Evolutionary conservation across 108 stramenopile genomes (phyloP).

Genomic region (Parietichytrium sp.): DNA sequence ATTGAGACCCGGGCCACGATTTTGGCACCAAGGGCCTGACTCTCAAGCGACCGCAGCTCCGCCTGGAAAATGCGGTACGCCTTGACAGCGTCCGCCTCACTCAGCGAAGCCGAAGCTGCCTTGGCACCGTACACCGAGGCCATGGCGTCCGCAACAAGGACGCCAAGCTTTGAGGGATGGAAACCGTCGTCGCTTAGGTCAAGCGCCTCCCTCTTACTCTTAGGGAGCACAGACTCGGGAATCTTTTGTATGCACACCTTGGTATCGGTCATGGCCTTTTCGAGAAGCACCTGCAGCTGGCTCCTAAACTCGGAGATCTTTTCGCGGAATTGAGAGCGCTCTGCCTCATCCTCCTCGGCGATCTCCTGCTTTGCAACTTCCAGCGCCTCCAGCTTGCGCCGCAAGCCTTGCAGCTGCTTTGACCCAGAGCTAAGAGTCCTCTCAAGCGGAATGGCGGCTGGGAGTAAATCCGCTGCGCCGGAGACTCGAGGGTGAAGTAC

Average conservation of each 20-base stretch:
- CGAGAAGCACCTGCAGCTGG: background rate
- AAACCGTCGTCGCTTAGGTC: background rate
- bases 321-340: background rate
- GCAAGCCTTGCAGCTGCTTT: slow-evolving; percentile 12
- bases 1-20: slow-evolving; percentile 3
- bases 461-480: background rate
- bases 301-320: background rate
- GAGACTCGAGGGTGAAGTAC: no score
- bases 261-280: background rate
- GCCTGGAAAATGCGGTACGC: background rate
- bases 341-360: slow-evolving; percentile 36
- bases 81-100: background rate
- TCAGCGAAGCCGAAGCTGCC: background rate
- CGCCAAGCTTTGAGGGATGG: background rate
- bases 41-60: background rate
- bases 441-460: background rate
- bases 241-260: slow-evolving; percentile 16
- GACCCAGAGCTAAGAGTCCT: background rate
- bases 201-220: background rate
- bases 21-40: background rate
- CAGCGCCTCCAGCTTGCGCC: slow-evolving; percentile 38
- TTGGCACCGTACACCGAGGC: background rate
- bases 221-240: no score
- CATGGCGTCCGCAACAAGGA: background rate
- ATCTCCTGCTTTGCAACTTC: background rate